phyloP scores from a whole-genome alignment of 2,329 filamentous ascomycete species.

The Kalaharituber pfeilii region DNA sequence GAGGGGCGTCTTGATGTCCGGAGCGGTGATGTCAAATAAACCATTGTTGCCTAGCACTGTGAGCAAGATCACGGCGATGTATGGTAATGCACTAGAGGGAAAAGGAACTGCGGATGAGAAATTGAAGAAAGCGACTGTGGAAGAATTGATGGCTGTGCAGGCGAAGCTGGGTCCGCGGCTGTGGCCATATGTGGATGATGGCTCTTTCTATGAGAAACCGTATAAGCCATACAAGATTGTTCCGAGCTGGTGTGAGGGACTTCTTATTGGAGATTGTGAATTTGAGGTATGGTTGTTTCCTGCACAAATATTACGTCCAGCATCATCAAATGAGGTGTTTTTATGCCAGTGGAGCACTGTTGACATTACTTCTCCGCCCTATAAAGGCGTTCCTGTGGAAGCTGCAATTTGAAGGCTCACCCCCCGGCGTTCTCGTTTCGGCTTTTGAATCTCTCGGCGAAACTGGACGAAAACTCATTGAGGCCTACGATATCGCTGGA shows the following conservation, averaged over 20 bases:
- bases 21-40: conserved; percentile 19
- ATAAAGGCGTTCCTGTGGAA: background rate
- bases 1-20: conserved; percentile 31
- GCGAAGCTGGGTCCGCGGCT: background rate
- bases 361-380: too few species aligned
- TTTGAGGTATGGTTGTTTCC: background rate
- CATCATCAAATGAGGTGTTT: too few species aligned
- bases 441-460: background rate
- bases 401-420: background rate
- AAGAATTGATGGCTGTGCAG: background rate
- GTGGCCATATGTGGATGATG: background rate
- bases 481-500: conserved; percentile 2
- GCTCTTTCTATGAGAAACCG: background rate
- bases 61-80: conserved; percentile 20
- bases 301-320: background rate
- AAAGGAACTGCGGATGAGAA: background rate
- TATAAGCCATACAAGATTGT: background rate
- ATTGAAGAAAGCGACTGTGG: background rate
- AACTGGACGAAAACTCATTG: background rate
- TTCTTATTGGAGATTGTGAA: conserved; percentile 1
- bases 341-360: too few species aligned
- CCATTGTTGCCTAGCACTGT: conserved; percentile 17
- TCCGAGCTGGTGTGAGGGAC: conserved; percentile 1
- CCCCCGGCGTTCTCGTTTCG: background rate
- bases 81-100: conserved; percentile 20